A percentile compares a stretch with the other conserved stretches of the same genome.
Conservation (phyloP, 2,329 filamentous ascomycete genomes). For the Botrytis fragariae region DNA sequence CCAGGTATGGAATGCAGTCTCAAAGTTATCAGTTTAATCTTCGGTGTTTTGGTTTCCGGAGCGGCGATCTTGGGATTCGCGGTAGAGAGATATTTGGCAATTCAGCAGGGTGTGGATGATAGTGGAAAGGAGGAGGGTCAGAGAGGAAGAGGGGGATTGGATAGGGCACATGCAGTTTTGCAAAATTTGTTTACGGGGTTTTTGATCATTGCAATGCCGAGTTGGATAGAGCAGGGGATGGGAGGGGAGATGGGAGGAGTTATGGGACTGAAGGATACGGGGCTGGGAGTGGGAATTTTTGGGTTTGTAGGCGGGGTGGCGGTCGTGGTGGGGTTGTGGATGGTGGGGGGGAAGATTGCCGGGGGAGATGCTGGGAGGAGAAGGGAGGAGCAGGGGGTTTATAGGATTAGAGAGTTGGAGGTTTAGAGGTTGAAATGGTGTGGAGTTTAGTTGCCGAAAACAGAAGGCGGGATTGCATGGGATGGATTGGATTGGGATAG, state of each 20-base stretch:
- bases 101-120: neutral
- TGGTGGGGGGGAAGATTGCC: neutral
- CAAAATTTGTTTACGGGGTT: neutral
- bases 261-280: constrained; percentile 2
- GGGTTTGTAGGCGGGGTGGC: neutral
- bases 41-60: neutral
- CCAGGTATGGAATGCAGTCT: neutral
- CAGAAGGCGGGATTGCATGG: neutral
- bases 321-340: neutral
- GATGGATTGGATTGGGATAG: neutral
- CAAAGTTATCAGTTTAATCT: neutral
- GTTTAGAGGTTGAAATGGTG: neutral
- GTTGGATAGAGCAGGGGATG: neutral
- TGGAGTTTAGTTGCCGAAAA: neutral
- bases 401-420: neutral
- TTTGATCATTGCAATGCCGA: neutral
- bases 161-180: neutral
- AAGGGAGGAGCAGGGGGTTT: neutral
- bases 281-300: neutral
- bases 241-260: neutral
- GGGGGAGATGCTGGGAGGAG: neutral
- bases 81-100: neutral
- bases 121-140: neutral
- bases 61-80: neutral
- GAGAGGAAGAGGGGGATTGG: neutral